phyloP scores from a whole-genome alignment of 2,329 filamentous ascomycete species.

The Hirsutella rhossiliensis region DNA sequence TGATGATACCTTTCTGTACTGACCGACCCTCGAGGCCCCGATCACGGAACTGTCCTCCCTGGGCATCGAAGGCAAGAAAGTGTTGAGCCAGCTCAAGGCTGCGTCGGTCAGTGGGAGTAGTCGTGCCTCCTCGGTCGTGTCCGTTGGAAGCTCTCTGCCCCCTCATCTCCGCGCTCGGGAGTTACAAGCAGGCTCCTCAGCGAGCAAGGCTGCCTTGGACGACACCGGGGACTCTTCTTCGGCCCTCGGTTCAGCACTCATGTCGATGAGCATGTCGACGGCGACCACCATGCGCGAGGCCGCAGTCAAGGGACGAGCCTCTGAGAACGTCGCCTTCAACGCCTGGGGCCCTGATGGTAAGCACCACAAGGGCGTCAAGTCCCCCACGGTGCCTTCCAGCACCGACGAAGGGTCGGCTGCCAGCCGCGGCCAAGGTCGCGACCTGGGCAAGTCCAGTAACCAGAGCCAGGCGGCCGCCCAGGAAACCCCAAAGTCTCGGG shows the following conservation, averaged over 20 bases:
- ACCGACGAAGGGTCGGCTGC: slow-evolving; percentile 4
- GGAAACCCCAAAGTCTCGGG: not conserved
- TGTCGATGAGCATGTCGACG: slow-evolving; percentile 19
- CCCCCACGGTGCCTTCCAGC: slow-evolving; percentile 10
- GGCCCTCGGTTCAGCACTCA: slow-evolving; percentile 1
- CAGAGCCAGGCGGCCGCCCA: not conserved
- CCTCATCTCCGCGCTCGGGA: not conserved
- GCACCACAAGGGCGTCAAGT: slow-evolving; percentile 10
- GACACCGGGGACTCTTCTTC: not conserved
- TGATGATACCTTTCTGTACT: not conserved
- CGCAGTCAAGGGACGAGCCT: not conserved
- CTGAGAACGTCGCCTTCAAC: slow-evolving; percentile 13
- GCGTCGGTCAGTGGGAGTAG: not conserved
- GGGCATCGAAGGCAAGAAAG: slow-evolving; percentile 7
- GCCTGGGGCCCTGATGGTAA: slow-evolving; percentile 18
- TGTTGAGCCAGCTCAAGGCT: not conserved
- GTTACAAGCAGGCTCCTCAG: not conserved
- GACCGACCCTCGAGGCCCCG: slow-evolving; percentile 12
- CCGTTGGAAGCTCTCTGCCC: not conserved
- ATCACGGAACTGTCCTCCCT: slow-evolving; percentile 11
- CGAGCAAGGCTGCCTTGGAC: not conserved
- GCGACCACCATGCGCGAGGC: slow-evolving; percentile 13
- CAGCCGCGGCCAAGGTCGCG: not conserved
- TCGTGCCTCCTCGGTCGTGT: not conserved
- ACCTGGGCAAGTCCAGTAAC: not conserved